Evolutionary conservation across 202 grass and related monocot species (phyloP), one percentile per base, ranked within the genome.

Genomic region (Setaria viridis): DNA sequence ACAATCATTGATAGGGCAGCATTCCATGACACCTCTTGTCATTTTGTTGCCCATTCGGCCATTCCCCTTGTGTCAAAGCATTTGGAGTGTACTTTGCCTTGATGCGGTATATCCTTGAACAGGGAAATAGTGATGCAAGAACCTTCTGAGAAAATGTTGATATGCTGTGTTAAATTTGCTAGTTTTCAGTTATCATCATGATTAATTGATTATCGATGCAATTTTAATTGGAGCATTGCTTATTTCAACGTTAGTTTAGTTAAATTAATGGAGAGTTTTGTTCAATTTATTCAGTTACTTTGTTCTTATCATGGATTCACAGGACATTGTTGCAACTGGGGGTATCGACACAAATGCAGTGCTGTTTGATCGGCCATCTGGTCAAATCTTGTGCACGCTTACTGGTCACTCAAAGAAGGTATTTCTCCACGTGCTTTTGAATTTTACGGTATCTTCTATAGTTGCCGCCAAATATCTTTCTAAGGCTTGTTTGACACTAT

Each of bases 351-450:
- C 97, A 42, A 99, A 97, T 88, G 97, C 94, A 12, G 97, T 99
- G 72, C 77, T 99, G 75, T 99, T 99, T 85, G 86, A 94, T 84
- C 92, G 97, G 60, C 29, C 83, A 73, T 97, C 97, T 29, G 97
- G 94, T 80, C 92, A 99, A 92, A 93, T 99, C 79, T 87, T 94
- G 76, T 97, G 82, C 21, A 97, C 97, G 35, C 90, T 97, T 65
- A 60, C 85, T 89, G 97, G 97, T 58, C 97, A 99, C 80, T 99
- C 97, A n/a, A 99, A 99, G 83, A 97, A 94, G 97, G 97, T 99
- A n/a, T 79, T 65, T 62, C 32, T 33, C 51, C 29, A 77, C 63
- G 39, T 81, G 64, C 33, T 58, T 81, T 83, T 75, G 19, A 72
- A 32, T 65, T 85, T 83, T 75, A 15, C 49, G 82, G 20, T 13